A percentile compares a stretch with the other conserved stretches of the same genome.
Conservation (phyloP, 225 moss, liverwort and hornwort genomes). For the Polytrichum formosum region DNA sequence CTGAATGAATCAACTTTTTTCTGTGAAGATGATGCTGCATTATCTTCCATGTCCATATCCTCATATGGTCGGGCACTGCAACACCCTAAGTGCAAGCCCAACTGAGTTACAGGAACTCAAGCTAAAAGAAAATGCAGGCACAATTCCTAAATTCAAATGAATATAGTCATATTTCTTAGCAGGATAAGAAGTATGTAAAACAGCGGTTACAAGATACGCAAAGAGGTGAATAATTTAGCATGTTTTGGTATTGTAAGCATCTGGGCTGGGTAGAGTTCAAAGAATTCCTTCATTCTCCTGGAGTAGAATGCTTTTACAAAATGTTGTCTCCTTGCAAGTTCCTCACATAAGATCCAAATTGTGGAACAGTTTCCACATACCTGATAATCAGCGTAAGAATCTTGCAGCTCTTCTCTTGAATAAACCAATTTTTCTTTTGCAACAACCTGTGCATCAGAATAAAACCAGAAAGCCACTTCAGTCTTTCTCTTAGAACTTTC, state of each 20-base stretch:
- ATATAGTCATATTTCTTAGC: too few species aligned
- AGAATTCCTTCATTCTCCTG: too few species aligned
- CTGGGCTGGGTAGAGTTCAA: too few species aligned
- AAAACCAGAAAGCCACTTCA: neutral
- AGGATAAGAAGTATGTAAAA: too few species aligned
- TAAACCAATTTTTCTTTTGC: slow-evolving; percentile 83
- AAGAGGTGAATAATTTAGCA: too few species aligned
- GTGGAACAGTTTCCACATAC: slow-evolving; percentile 23
- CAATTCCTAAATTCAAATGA: too few species aligned
- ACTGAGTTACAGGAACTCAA: neutral
- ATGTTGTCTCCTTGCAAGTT: neutral
- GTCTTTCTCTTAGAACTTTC: neutral
- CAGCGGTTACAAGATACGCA: too few species aligned
- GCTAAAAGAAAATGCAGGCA: too few species aligned
- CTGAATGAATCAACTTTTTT: slow-evolving; percentile 55
- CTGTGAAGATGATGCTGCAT: slow-evolving; percentile 36
- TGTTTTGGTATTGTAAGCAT: too few species aligned
- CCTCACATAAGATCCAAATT: neutral
- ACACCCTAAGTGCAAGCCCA: slow-evolving; percentile 36
- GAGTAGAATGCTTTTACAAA: too few species aligned
- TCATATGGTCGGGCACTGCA: slow-evolving; percentile 80
- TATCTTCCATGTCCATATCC: slow-evolving; percentile 38
- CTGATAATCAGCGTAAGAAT: slow-evolving; percentile 88
- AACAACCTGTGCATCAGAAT: slow-evolving; percentile 52
- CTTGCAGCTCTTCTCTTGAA: slow-evolving; percentile 94